phyloP scores from a whole-genome alignment of 2,329 filamentous ascomycete genomes.

The Ciborinia camelliae region DNA sequence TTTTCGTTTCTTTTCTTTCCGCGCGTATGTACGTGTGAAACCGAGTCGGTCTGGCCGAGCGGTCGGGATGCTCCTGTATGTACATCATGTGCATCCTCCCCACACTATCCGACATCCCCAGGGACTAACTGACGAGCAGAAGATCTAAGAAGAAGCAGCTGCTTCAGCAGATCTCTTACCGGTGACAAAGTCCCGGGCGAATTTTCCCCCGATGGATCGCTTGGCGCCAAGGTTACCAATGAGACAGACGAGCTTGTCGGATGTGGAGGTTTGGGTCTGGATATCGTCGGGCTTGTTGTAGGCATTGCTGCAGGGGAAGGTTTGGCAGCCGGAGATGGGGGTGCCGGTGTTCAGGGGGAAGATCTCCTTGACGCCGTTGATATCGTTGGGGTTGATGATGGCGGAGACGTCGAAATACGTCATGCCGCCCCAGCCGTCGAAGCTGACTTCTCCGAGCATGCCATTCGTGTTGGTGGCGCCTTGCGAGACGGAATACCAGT shows the following conservation, averaged over 20 bases:
- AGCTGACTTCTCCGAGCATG: constrained; percentile 53
- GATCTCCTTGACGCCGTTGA: constrained; percentile 53
- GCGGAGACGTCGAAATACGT: constrained; percentile 59
- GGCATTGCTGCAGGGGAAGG: constrained; percentile 51
- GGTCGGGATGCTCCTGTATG: background rate
- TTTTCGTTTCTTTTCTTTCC: too few relatives aligned
- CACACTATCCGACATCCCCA: too few relatives aligned
- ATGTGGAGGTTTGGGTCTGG: constrained; percentile 51
- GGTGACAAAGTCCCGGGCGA: background rate
- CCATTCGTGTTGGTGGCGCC: constrained; percentile 45
- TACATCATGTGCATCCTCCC: background rate
- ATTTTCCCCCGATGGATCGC: background rate
- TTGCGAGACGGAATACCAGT: constrained; percentile 46
- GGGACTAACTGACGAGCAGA: background rate
- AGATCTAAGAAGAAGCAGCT: too few relatives aligned
- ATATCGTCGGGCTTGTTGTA: constrained; percentile 55
- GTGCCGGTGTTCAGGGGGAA: constrained; percentile 43
- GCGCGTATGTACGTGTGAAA: too few relatives aligned
- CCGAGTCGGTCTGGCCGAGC: too few relatives aligned
- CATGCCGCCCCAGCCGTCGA: constrained; percentile 46
- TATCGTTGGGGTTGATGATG: constrained; percentile 52
- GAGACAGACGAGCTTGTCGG: constrained; percentile 48
- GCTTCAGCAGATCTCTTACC: background rate
- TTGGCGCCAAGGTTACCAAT: constrained; percentile 30
- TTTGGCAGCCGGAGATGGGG: constrained; percentile 49